Evolutionary conservation across 345 rosid genomes (phyloP).

Genomic region (Gossypium thurberi): DNA sequence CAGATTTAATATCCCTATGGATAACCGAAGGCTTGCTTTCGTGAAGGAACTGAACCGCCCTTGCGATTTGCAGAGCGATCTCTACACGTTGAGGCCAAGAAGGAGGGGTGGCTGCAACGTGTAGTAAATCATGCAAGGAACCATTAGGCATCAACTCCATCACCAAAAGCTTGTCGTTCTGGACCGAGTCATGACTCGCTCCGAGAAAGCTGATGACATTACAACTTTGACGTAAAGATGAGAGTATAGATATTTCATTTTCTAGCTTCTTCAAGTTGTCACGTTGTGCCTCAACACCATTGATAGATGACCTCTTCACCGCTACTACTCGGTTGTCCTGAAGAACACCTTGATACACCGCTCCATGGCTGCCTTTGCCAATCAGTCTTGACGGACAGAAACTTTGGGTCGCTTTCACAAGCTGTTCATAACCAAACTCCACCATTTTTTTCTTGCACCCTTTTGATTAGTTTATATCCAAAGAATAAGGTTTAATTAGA

Average conservation of each 20-base stretch:
- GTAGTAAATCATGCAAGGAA: conserved; percentile 53
- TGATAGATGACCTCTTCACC: conserved; percentile 36
- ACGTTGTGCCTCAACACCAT: conserved; percentile 13
- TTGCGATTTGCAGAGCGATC: conserved; percentile 51
- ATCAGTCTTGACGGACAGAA: conserved; percentile 54
- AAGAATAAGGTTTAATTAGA: background rate
- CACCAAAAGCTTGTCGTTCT: conserved; percentile 40
- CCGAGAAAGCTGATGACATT: conserved; percentile 44
- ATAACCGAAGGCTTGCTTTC: conserved; percentile 30
- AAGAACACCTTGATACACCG: conserved; percentile 40
- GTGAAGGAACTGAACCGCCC: conserved; percentile 56
- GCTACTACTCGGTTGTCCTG: conserved; percentile 32
- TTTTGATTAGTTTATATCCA: background rate
- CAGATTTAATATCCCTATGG: conserved; percentile 75
- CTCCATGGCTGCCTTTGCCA: conserved; percentile 84
- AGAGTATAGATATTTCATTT: conserved; percentile 47
- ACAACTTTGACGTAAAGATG: conserved; percentile 37
- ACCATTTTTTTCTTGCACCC: background rate
- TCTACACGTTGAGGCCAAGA: conserved; percentile 56
- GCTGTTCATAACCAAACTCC: conserved; percentile 45
- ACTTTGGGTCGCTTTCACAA: conserved; percentile 41
- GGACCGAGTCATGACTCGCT: background rate
- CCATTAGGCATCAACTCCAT: conserved; percentile 75
- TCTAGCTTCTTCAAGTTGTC: conserved; percentile 43
- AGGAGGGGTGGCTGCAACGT: conserved; percentile 25